Conservation (phyloP, 768 basidiomycete genomes). For the Amanita molliuscula region DNA sequence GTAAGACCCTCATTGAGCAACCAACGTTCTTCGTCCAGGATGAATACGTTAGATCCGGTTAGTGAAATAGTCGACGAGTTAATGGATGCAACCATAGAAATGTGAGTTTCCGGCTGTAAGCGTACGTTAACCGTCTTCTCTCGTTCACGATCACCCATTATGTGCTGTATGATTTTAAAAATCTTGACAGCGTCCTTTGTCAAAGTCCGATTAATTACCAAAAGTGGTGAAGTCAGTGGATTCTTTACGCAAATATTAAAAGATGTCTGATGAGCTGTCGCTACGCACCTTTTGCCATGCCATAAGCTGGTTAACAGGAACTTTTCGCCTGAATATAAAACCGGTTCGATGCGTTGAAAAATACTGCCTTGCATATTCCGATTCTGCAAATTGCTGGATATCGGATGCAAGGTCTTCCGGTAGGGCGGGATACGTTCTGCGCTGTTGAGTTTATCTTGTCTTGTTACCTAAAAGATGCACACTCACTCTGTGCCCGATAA, state of each 20-base stretch:
- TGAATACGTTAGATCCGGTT: conserved; percentile 20
- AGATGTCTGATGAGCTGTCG: background rate
- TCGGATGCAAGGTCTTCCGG: conserved; percentile 75
- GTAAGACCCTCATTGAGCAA: conserved; percentile 68
- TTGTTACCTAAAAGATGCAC: conserved; percentile 2
- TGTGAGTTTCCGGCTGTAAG: conserved; percentile 29
- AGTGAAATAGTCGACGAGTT: conserved; percentile 40
- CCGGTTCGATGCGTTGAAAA: conserved; percentile 89
- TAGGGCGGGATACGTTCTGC: conserved; percentile 65
- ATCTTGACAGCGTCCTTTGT: conserved; percentile 72
- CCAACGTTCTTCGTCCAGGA: conserved; percentile 84
- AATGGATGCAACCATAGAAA: conserved; percentile 32
- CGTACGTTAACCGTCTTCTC: conserved; percentile 49
- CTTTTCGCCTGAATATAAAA: conserved; percentile 71
- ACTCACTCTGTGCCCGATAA: conserved; percentile 61
- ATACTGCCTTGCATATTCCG: conserved; percentile 78
- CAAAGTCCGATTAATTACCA: conserved; percentile 55
- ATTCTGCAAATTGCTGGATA: conserved; percentile 80
- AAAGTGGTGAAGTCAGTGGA: conserved; percentile 63
- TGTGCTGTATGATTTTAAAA: conserved; percentile 84
- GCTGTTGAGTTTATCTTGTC: conserved; percentile 3
- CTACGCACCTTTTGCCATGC: conserved; percentile 71
- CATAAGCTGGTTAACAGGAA: conserved; percentile 85
- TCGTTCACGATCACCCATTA: conserved; percentile 88
- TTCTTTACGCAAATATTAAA: conserved; percentile 23